Conservation (phyloP, 2,329 filamentous ascomycete genomes). For the Dactylonectria macrodidyma region DNA sequence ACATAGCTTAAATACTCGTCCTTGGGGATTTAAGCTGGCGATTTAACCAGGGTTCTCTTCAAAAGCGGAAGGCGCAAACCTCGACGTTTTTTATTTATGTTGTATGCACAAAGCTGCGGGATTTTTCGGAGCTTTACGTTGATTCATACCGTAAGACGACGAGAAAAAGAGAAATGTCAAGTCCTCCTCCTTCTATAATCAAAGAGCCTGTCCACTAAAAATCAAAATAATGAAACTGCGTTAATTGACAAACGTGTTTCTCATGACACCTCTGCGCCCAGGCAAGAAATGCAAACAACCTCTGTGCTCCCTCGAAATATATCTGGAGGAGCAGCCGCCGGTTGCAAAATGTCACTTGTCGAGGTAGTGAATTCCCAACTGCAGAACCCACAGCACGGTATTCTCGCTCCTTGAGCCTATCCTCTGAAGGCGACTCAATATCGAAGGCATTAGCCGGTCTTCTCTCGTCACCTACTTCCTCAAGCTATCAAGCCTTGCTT, state of each 20-base stretch:
- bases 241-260: slow-evolving; percentile 39
- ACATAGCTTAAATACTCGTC: neutral
- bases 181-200: slow-evolving; percentile 36
- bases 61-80: neutral
- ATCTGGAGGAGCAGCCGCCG: slow-evolving; percentile 7
- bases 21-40: too few species aligned
- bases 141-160: neutral
- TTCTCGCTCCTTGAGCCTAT: neutral
- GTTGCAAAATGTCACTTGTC: slow-evolving; percentile 2
- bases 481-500: slow-evolving; percentile 92
- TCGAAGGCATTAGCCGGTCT: slow-evolving; percentile 4
- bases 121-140: neutral
- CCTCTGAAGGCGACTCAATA: slow-evolving; percentile 5
- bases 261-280: slow-evolving; percentile 46
- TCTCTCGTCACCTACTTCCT: slow-evolving; percentile 62
- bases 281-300: slow-evolving; percentile 39
- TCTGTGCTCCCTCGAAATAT: slow-evolving; percentile 14
- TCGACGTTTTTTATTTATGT: neutral
- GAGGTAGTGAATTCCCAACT: slow-evolving; percentile 20
- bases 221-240: slow-evolving; percentile 34
- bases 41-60: neutral
- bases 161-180: neutral
- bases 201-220: slow-evolving; percentile 24
- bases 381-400: neutral
- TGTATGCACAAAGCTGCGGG: neutral